Evolutionary conservation across 306 rosid genomes (phyloP), one percentile per base, ranked within the genome.

Genomic region (Vicia sativa): DNA sequence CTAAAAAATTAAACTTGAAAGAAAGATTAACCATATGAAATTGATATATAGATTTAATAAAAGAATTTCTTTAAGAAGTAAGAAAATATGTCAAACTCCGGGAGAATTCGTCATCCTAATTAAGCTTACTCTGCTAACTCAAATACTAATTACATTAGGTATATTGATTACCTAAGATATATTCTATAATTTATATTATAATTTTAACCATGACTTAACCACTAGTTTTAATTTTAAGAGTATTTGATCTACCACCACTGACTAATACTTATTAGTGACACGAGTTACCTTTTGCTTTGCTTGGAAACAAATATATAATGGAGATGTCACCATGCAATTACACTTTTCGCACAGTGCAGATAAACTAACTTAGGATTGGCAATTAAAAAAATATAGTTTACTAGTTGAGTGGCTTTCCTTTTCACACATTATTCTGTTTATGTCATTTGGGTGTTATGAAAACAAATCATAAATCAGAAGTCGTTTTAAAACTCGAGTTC

Each of bases 381-480:
- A 21, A 31, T 52, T 28, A 52, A 11, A 23, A 11, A 21, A 23
- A 2, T 21, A 52, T 19, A 21, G 58, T 21, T 21, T 8, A 2
- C 3, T 5, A 2, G 7, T 5, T 52, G 15, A 52, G 58, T 52
- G 58, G 15, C 7, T 52, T 52, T 52, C 58, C 34, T 52, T 23
- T 52, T 52, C 34, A 52, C 9, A 23, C 58, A 52, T 52, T 10
- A 19, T 19, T 52, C 3, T 21, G 7, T 19, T 19, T 16, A 48
- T 50, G 57, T 50, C n/a, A 52, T n/a, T 52, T 52, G 57, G 31
- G 21, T 21, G 31, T 52, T 52, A 52, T 10, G 14, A 52, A 52
- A 52, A 11, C 9, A 52, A 52, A n/a, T 18, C 56, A 19, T 19
- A 19, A 50, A 16, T 49, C 5, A 49, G 26, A 16, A 16, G 25